phyloP scores from a whole-genome alignment of 495 filamentous ascomycete species.

The Cercophora samala region DNA sequence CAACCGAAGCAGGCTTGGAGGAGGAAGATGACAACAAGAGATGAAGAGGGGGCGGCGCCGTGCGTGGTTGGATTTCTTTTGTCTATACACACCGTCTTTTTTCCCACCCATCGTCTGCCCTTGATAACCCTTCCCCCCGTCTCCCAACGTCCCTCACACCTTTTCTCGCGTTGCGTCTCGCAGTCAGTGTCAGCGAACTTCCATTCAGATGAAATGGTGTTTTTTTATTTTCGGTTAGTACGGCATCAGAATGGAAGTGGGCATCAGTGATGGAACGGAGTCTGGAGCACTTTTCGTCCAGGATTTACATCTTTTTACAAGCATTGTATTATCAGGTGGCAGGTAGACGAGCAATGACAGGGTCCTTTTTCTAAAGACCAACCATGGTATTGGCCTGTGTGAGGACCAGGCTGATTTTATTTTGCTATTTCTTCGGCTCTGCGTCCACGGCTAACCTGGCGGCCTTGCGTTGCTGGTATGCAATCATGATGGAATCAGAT shows the following conservation, averaged over 20 bases:
- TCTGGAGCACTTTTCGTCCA: constrained; percentile 18
- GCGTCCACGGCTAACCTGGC: neutral
- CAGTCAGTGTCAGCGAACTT: neutral
- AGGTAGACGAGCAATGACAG: neutral
- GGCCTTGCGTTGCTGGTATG: constrained; percentile 21
- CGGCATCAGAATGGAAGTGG: constrained; percentile 14
- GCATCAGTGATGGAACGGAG: constrained; percentile 11
- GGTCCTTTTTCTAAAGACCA: neutral
- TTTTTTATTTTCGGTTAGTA: neutral
- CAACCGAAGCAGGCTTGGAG: neutral
- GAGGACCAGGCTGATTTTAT: neutral
- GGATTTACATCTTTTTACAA: constrained; percentile 13
- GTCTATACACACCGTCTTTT: neutral
- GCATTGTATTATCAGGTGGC: constrained; percentile 2
- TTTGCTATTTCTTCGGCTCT: neutral
- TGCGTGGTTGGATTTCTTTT: constrained; percentile 1
- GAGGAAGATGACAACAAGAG: neutral
- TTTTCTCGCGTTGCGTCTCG: neutral
- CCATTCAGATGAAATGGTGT: neutral
- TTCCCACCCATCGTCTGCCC: neutral
- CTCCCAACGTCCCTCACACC: neutral
- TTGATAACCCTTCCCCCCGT: too few species aligned
- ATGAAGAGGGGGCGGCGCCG: neutral
- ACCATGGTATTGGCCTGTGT: too few species aligned
- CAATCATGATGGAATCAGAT: constrained; percentile 29